Conservation (phyloP, 257 asterid species). For the Solanum paucissectum region DNA sequence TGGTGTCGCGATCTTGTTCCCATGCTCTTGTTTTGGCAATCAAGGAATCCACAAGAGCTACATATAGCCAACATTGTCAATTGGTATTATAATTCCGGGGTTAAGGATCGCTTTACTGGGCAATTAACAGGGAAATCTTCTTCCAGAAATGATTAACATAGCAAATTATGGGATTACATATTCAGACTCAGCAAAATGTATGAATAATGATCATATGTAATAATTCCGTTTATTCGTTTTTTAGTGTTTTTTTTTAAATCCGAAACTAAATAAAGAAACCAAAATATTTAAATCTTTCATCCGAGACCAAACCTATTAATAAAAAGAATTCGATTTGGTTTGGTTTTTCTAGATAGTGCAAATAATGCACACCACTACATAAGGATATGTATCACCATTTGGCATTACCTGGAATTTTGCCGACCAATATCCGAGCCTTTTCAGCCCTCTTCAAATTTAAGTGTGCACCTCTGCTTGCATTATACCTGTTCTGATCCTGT, state of each 20-base stretch:
- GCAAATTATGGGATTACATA: not conserved
- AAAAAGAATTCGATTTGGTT: not conserved
- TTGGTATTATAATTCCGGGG: not conserved
- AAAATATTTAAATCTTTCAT: not conserved
- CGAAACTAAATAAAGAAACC: too few species aligned
- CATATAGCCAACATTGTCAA: not conserved
- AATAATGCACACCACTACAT: not conserved
- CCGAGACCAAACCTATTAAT: not conserved
- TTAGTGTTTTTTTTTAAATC: not conserved
- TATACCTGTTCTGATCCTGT: slow-evolving; percentile 72
- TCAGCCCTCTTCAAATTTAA: slow-evolving; percentile 74
- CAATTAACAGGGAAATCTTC: not conserved
- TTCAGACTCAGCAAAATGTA: not conserved
- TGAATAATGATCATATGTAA: not conserved
- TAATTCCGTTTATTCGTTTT: not conserved
- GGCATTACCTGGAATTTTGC: slow-evolving; percentile 52
- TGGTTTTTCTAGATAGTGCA: not conserved
- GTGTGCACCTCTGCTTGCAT: slow-evolving; percentile 72
- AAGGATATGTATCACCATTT: not conserved
- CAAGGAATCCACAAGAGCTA: slow-evolving; percentile 67
- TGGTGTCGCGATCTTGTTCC: slow-evolving; percentile 55
- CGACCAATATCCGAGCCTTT: slow-evolving; percentile 52
- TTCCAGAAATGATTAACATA: not conserved
- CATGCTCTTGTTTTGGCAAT: slow-evolving; percentile 48
- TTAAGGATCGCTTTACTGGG: not conserved